Evolutionary conservation across 2,329 filamentous ascomycete genomes (phyloP).

Genomic region (Shiraia sp.): DNA sequence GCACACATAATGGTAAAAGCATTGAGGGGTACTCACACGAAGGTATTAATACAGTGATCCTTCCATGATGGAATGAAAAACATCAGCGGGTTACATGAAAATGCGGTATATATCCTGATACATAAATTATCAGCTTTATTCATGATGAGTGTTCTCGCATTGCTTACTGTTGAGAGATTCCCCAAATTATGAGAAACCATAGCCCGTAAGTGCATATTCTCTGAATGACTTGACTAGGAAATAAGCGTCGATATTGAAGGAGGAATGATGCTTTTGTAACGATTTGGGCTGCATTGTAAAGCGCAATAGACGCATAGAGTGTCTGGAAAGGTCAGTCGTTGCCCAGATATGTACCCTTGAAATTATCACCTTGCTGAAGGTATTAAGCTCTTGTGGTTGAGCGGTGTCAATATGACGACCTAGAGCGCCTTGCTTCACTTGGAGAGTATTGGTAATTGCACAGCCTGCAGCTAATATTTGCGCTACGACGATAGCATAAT

Average conservation of each 20-base stretch:
- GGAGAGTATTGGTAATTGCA: conserved; percentile 11
- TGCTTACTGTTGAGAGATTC: conserved; percentile 15
- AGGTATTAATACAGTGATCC: conserved; percentile 11
- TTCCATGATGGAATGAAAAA: conserved; percentile 10
- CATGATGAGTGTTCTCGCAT: not conserved
- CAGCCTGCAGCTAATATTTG: conserved; percentile 13
- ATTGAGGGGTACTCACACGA: conserved; percentile 4
- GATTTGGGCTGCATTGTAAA: conserved; percentile 20
- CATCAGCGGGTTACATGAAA: conserved; percentile 13
- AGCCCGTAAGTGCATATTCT: conserved; percentile 12
- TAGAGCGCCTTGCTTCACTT: conserved; percentile 12
- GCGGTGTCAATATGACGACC: conserved; percentile 17
- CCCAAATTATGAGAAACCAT: conserved; percentile 14
- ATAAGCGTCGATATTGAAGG: conserved; percentile 17
- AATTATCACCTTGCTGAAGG: conserved; percentile 8
- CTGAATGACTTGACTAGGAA: conserved; percentile 10
- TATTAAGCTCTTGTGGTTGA: conserved; percentile 1
- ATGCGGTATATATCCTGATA: conserved; percentile 11
- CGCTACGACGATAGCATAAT: conserved; percentile 13
- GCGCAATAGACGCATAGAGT: conserved; percentile 11
- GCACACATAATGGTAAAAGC: not conserved
- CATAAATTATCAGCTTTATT: not conserved
- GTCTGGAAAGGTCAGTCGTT: conserved; percentile 6
- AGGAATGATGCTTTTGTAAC: conserved; percentile 20
- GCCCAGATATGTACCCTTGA: not conserved